phyloP scores from a whole-genome alignment of 2,329 filamentous ascomycete genomes.

The Sclerotinia nivalis region DNA sequence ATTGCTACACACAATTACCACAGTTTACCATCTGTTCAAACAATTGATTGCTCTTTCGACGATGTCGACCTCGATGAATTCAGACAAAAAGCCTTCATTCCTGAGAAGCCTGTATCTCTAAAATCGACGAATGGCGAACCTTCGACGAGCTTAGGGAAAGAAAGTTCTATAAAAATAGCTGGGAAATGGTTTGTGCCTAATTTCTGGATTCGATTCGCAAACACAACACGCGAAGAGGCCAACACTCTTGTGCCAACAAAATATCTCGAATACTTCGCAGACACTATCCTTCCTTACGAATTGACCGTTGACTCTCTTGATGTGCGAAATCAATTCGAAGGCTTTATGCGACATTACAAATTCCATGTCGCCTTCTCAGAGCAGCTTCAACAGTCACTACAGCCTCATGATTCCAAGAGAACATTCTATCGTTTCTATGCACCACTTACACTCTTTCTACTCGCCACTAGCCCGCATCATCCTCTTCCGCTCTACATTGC shows the following conservation, averaged over 20 bases:
- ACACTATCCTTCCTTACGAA: slow-evolving; percentile 59
- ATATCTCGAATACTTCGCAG: slow-evolving; percentile 45
- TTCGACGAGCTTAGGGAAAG: slow-evolving; percentile 28
- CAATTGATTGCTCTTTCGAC: slow-evolving; percentile 28
- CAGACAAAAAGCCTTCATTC: slow-evolving; percentile 52
- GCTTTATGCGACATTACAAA: neutral
- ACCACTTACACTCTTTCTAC: slow-evolving; percentile 40
- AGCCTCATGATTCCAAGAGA: slow-evolving; percentile 29
- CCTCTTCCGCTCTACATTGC: slow-evolving; percentile 70
- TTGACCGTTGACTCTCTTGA: slow-evolving; percentile 43
- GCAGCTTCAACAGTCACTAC: neutral
- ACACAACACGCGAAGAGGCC: neutral
- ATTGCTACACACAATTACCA: neutral
- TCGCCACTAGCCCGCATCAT: slow-evolving; percentile 19
- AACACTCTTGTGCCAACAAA: slow-evolving; percentile 27
- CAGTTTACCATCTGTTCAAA: slow-evolving; percentile 21
- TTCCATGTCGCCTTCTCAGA: neutral
- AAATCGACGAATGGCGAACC: slow-evolving; percentile 34
- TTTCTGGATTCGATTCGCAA: neutral
- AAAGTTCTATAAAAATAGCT: slow-evolving; percentile 54
- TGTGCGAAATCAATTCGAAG: neutral
- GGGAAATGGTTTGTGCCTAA: slow-evolving; percentile 59
- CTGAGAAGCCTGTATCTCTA: slow-evolving; percentile 55
- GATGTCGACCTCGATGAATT: slow-evolving; percentile 49
- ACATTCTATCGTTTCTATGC: slow-evolving; percentile 50